Conservation (phyloP, 352 stramenopile species). For the Phytophthora chlamydospora region DNA sequence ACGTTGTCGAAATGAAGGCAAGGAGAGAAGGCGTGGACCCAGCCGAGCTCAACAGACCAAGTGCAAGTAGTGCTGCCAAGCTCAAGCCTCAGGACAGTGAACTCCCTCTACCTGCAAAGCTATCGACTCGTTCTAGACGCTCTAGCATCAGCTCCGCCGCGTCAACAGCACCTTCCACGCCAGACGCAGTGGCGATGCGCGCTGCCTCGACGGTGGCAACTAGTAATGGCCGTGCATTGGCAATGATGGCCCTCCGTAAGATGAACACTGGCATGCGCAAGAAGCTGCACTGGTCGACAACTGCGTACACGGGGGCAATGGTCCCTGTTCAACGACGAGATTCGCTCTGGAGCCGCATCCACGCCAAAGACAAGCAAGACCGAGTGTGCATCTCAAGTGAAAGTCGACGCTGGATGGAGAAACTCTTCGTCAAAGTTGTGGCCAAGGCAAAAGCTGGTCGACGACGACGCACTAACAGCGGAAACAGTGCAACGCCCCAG, state of each 20-base stretch:
- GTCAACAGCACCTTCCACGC: conserved; percentile 38
- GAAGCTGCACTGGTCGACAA: conserved; percentile 80
- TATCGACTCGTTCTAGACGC: conserved; percentile 38
- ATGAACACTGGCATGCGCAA: conserved; percentile 70
- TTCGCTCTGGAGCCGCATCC: conserved; percentile 58
- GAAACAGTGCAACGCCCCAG: conserved; percentile 9
- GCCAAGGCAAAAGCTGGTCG: conserved; percentile 30
- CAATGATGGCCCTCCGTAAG: conserved; percentile 49
- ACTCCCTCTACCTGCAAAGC: not conserved
- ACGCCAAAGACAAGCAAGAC: conserved; percentile 33
- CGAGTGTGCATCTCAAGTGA: conserved; percentile 60
- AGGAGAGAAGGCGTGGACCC: conserved; percentile 55
- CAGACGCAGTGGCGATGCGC: conserved; percentile 31
- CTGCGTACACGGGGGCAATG: conserved; percentile 40
- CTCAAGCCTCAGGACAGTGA: conserved; percentile 44
- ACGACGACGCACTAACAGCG: conserved; percentile 21
- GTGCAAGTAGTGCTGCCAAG: not conserved
- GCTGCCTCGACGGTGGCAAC: conserved; percentile 12
- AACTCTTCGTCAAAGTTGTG: conserved; percentile 72
- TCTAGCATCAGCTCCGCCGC: conserved; percentile 44
- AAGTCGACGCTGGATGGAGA: conserved; percentile 70
- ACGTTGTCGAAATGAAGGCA: conserved; percentile 73
- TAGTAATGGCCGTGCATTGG: conserved; percentile 28
- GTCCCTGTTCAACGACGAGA: conserved; percentile 36
- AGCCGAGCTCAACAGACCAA: conserved; percentile 40